These are phyloP conservation scores for Pezicula neosporulosa DNA, from an alignment of 2,329 filamentous ascomycete species.

Conservation along the genomic window DNA sequence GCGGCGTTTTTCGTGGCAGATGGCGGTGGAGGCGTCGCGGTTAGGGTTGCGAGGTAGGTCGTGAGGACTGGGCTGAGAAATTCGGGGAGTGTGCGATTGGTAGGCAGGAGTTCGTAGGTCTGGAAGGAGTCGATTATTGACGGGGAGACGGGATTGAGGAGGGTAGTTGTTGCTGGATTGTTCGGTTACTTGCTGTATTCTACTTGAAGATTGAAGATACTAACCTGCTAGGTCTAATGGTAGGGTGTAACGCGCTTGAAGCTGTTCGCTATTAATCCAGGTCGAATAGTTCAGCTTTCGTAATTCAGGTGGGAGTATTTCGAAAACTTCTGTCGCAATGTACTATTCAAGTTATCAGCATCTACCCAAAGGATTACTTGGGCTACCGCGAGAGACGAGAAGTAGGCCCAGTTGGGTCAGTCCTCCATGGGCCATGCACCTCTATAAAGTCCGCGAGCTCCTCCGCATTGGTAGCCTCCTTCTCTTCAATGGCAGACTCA, in stretches of 20 bases:
- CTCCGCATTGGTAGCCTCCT: constrained; percentile 35
- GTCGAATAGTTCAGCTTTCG: constrained; percentile 57
- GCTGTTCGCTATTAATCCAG: constrained; percentile 43
- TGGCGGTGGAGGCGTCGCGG: constrained; percentile 62
- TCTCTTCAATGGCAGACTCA: background rate
- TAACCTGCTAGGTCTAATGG: constrained; percentile 43
- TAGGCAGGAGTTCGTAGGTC: constrained; percentile 58
- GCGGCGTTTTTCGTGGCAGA: constrained; percentile 48
- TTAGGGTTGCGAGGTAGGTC: constrained; percentile 55
- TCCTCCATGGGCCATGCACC: constrained; percentile 7
- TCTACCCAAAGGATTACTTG: background rate
- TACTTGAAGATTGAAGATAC: too few relatives aligned
- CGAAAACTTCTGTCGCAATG: constrained; percentile 67
- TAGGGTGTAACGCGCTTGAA: constrained; percentile 53
- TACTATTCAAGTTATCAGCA: constrained; percentile 45
- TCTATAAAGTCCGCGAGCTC: constrained; percentile 74
- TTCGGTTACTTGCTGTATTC: too few relatives aligned
- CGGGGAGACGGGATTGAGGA: constrained; percentile 49
- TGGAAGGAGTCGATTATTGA: constrained; percentile 63
- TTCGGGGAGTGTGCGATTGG: constrained; percentile 38
- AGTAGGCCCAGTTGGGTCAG: too few relatives aligned
- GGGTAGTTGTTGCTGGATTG: constrained; percentile 23
- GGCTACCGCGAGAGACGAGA: too few relatives aligned
- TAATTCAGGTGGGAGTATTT: constrained; percentile 57
- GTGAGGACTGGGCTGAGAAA: constrained; percentile 64